phyloP scores from a whole-genome alignment of 192 early-diverging fungal species.

The Entomortierella lignicola region DNA sequence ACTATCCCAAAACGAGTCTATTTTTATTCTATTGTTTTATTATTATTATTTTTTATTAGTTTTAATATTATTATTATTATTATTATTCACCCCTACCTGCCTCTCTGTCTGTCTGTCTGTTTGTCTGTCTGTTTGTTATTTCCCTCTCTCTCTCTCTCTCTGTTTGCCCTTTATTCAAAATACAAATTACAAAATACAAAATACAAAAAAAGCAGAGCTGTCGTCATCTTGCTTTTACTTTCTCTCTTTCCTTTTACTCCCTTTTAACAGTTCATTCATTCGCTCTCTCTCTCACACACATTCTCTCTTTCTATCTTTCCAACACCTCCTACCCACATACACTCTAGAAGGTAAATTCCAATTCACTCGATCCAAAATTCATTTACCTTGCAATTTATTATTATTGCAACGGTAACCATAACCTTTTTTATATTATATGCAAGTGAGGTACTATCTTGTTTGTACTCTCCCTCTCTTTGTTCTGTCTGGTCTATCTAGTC shows the following conservation, averaged over 20 bases:
- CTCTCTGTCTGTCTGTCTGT: not conserved
- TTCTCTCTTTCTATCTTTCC: not conserved
- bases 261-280: not conserved
- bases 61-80: not conserved
- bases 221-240: not conserved
- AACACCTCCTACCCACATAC: not conserved
- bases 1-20: too few species aligned
- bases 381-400: too few species aligned
- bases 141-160: not conserved
- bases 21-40: not conserved
- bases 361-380: too few species aligned
- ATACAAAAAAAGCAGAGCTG: not conserved
- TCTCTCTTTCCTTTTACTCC: not conserved
- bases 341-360: not conserved
- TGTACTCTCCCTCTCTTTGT: too few species aligned
- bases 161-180: not conserved
- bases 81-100: not conserved
- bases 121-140: not conserved
- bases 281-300: conserved; percentile 4
- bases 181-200: not conserved
- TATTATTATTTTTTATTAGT: too few species aligned
- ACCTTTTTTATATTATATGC: too few species aligned
- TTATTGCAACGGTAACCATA: not conserved
- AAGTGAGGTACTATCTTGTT: too few species aligned
- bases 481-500: not conserved